Conservation (phyloP, 352 stramenopile species). For the Pythium phragmiticola region DNA sequence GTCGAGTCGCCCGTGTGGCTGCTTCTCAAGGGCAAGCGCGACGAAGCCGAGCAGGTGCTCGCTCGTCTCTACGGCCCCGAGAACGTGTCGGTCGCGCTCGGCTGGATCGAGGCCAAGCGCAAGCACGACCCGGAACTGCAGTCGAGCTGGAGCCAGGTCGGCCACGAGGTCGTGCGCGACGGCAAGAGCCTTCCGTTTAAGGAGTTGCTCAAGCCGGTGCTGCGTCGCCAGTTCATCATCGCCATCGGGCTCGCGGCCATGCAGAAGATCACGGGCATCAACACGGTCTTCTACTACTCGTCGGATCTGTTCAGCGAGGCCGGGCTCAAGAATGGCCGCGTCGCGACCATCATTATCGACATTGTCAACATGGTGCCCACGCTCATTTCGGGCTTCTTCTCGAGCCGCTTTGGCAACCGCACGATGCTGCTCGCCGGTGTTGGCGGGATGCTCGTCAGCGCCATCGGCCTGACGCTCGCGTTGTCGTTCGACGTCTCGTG, state of each 20-base stretch:
- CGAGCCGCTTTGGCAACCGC: constrained; percentile 45
- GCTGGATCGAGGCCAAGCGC: constrained; percentile 32
- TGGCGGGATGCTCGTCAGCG: constrained; percentile 41
- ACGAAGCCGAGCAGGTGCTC: constrained; percentile 32
- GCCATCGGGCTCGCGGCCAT: constrained; percentile 39
- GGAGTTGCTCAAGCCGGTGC: constrained; percentile 35
- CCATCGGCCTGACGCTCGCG: constrained; percentile 52
- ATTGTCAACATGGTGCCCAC: constrained; percentile 45
- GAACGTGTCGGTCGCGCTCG: constrained; percentile 31
- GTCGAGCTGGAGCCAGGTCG: constrained; percentile 14
- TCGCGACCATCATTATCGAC: constrained; percentile 42
- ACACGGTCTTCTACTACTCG: constrained; percentile 56
- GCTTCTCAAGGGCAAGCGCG: constrained; percentile 30
- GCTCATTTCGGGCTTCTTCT: constrained; percentile 37
- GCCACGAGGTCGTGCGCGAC: constrained; percentile 15
- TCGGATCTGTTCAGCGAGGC: constrained; percentile 40
- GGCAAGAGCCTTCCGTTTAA: constrained; percentile 24
- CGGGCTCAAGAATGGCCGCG: constrained; percentile 37
- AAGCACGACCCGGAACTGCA: constrained; percentile 29
- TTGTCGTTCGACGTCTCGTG: constrained; percentile 34
- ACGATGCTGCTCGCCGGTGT: constrained; percentile 49
- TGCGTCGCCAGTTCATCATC: constrained; percentile 43
- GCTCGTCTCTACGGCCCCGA: constrained; percentile 32
- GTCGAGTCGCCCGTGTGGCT: constrained; percentile 47
- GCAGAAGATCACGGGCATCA: constrained; percentile 64